Evolutionary conservation across 2,329 filamentous ascomycete genomes (phyloP), one percentile per base, ranked within the genome.

Genomic region (Aspergillus fumigatiaffinis): DNA sequence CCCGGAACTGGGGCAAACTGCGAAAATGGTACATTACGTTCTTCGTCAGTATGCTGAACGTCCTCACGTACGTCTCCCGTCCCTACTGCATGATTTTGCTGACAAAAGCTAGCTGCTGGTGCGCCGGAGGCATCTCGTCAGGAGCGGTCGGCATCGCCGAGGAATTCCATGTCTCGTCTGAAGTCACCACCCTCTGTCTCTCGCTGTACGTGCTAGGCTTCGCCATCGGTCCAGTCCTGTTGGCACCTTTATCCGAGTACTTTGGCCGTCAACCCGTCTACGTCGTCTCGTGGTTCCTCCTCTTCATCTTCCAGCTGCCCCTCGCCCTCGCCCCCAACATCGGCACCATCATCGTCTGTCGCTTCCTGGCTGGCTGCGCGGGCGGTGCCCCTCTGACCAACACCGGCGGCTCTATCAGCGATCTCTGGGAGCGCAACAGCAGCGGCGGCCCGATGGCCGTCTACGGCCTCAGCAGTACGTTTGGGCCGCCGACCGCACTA

Each of bases 1-100:
- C 76, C 9, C 68, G 74, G 38, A 71, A 76, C 48, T 79, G 74
- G 73, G 67, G 71, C 2, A 68, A 66, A 46, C 68, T 58, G 60
- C 68, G 68, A 28, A 75, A 74, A 57, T 77, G 75, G 75, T 77
- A 75, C 57, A 76, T 76, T 42, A 77, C 73, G 5, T 63, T 67
- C 32, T 63, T 77, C n/a, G 72, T 70, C 21, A 72, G 76, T 57
- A 66, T 71, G 58, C 61, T 77, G 23, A 69, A 70, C 50, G 66
- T 69, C 0, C 58, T 70, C 55, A 70, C 67, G 66, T 70, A 63
- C 8, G 53, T 56, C 8, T 28, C 7, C 29, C 21, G 1, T 10
- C 4, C 12, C 12, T 17, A 4, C 8, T 41, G 26, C 5, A 54
- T 5, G 3, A 20, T 17, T 4, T 2, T 32, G 23, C 51, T 58